phyloP scores from a whole-genome alignment of 345 rosid species.

The Mangifera indica region DNA sequence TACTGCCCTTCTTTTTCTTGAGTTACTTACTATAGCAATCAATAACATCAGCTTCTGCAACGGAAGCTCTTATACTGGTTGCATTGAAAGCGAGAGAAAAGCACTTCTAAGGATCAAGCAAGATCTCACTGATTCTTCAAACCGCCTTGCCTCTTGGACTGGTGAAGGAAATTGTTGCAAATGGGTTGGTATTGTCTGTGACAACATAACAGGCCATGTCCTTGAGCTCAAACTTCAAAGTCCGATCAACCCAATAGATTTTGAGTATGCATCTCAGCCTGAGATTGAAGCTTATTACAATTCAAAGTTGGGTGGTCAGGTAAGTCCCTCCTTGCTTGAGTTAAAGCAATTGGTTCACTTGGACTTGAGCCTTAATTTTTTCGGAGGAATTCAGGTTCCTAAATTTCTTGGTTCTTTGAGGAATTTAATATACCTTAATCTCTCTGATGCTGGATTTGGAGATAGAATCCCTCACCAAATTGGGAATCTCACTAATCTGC shows the following conservation, averaged over 20 bases:
- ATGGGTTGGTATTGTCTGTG: conserved; percentile 30
- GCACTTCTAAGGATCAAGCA: conserved; percentile 25
- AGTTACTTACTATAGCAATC: no score
- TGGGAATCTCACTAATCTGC: conserved; percentile 33
- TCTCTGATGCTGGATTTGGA: conserved; percentile 17
- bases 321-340: conserved; percentile 23
- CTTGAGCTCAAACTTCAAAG: conserved; percentile 15
- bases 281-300: background rate
- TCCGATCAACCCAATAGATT: background rate
- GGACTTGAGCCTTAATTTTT: conserved; percentile 25
- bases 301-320: conserved; percentile 18
- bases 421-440: conserved; percentile 22
- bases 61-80: background rate
- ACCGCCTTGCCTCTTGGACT: conserved; percentile 24
- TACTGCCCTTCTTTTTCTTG: no score
- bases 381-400: conserved; percentile 7
- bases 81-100: conserved; percentile 20
- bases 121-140: conserved; percentile 20
- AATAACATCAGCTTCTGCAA: background rate
- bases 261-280: no score
- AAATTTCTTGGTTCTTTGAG: conserved; percentile 7
- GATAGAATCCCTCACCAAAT: conserved; percentile 29
- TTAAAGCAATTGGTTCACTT: conserved; percentile 22
- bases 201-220: conserved; percentile 23
- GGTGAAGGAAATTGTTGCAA: conserved; percentile 24